phyloP scores from a whole-genome alignment of 495 filamentous ascomycete species.

The Ramalina intermedia region DNA sequence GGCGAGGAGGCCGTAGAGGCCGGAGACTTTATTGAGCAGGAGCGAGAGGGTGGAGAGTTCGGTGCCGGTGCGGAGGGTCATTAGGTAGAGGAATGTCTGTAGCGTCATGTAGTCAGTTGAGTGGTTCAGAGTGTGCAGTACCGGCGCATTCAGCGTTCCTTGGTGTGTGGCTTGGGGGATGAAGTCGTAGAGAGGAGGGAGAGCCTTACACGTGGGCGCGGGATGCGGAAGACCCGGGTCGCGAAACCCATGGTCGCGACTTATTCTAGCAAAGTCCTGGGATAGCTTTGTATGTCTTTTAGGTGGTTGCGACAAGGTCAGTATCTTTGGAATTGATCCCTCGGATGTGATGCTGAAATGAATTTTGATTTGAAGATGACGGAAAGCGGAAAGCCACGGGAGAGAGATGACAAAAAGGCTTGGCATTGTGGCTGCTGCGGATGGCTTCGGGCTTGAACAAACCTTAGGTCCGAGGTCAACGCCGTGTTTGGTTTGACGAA shows the following conservation, averaged over 20 bases:
- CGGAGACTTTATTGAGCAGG: slow-evolving; percentile 76
- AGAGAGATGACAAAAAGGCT: background rate
- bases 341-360: background rate
- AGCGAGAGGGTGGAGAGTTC: slow-evolving; percentile 66
- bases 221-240: slow-evolving; percentile 30
- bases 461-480: too few species aligned
- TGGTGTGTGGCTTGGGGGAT: background rate
- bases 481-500: too few species aligned
- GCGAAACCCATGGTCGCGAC: slow-evolving; percentile 10
- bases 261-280: background rate
- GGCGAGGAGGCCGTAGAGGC: slow-evolving; percentile 77
- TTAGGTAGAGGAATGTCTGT: slow-evolving; percentile 67
- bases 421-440: too few species aligned
- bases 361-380: background rate
- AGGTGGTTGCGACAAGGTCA: too few species aligned
- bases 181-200: background rate
- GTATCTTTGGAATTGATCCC: too few species aligned
- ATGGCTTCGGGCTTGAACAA: too few species aligned
- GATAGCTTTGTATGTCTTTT: too few species aligned
- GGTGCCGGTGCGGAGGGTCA: slow-evolving; percentile 73
- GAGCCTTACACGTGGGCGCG: slow-evolving; percentile 39
- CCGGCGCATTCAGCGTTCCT: background rate
- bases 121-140: background rate
- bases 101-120: background rate
- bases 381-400: background rate